These are phyloP conservation scores for Lepidium didymum DNA, from an alignment of 345 rosid species.

Conservation along the genomic window DNA sequence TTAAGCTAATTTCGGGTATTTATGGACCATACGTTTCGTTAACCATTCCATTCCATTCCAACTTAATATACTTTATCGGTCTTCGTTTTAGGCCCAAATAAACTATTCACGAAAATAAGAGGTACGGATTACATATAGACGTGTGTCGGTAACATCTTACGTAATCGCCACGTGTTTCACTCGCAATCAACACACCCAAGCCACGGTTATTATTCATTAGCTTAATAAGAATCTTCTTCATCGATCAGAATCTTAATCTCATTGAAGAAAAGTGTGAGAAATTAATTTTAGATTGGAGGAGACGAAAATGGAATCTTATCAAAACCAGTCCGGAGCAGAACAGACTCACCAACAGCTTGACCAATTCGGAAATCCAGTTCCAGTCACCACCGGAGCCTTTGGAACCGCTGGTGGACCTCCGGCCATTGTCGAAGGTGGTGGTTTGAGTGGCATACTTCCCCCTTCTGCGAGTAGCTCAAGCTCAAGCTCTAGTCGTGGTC, in stretches of 20 bases:
- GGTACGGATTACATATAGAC: neutral
- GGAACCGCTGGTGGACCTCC: slow-evolving; percentile 1
- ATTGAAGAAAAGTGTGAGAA: neutral
- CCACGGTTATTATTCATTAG: neutral
- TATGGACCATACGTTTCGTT: neutral
- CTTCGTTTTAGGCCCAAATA: neutral
- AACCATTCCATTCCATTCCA: neutral
- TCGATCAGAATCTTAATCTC: neutral
- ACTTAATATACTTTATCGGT: neutral
- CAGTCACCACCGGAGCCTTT: slow-evolving; percentile 14
- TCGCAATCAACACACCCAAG: neutral
- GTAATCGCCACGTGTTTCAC: slow-evolving; percentile 4
- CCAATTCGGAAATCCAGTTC: slow-evolving; percentile 22
- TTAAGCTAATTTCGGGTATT: neutral
- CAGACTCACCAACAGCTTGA: slow-evolving; percentile 15
- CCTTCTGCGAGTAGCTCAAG: slow-evolving; percentile 29
- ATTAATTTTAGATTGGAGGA: neutral
- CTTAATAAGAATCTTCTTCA: neutral
- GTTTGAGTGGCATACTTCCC: slow-evolving; percentile 23
- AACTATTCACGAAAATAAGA: neutral
- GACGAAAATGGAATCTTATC: slow-evolving; percentile 21
- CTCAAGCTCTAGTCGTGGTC: slow-evolving; percentile 31
- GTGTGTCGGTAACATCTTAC: slow-evolving; percentile 3
- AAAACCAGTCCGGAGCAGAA: slow-evolving; percentile 27
- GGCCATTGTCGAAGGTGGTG: slow-evolving; percentile 16